phyloP scores from a whole-genome alignment of 768 basidiomycete genomes.

The Dictyophora rubrovolvata region DNA sequence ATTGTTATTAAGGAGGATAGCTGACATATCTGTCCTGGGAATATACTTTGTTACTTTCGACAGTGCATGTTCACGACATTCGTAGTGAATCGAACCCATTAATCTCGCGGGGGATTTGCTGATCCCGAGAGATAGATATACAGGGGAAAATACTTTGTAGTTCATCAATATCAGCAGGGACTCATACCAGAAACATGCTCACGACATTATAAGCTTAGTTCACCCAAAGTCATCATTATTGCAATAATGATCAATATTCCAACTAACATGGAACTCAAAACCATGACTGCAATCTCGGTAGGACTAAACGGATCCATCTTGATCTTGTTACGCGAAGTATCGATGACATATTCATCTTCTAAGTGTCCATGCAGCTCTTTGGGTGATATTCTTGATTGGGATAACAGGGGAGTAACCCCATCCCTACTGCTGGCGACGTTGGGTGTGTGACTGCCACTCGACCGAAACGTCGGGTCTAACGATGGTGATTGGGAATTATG shows the following conservation, averaged over 20 bases:
- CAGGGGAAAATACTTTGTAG: no score
- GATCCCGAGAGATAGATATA: not conserved
- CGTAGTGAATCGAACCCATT: no score
- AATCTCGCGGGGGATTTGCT: no score
- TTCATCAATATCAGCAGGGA: not conserved
- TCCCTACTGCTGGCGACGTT: not conserved
- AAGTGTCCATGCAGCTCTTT: not conserved
- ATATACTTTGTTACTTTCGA: not conserved
- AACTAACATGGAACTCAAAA: not conserved
- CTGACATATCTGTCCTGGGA: constrained; percentile 4
- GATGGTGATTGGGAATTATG: not conserved
- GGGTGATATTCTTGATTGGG: not conserved
- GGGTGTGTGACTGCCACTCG: not conserved
- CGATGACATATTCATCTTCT: not conserved
- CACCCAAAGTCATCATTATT: not conserved
- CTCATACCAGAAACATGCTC: not conserved
- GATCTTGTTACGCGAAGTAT: not conserved
- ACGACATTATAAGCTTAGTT: not conserved
- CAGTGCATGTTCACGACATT: not conserved
- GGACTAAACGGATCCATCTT: constrained; percentile 2
- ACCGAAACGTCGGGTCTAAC: not conserved
- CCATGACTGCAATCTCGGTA: not conserved
- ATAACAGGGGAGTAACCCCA: not conserved
- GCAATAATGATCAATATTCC: not conserved
- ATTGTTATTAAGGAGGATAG: constrained; percentile 72